phyloP scores from a whole-genome alignment of 2,329 filamentous ascomycete genomes.

The Coniochaeta prunicola region DNA sequence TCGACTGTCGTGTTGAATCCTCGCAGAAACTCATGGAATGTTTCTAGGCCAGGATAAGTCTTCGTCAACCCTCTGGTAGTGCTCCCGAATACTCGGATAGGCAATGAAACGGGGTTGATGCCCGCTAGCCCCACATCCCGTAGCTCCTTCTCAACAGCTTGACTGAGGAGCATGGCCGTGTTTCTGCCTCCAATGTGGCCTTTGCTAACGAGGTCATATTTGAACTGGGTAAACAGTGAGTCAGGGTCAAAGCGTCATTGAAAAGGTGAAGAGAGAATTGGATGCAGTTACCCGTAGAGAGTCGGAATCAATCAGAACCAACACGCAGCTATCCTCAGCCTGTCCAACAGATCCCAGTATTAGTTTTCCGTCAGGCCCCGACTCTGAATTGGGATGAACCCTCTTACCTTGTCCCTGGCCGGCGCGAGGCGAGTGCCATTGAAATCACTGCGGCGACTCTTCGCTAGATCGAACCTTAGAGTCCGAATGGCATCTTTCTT shows the following conservation, averaged over 20 bases:
- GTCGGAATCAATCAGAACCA: not conserved
- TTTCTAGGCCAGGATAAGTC: not conserved
- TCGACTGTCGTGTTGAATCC: not conserved
- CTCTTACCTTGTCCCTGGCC: not conserved
- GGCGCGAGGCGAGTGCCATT: not conserved
- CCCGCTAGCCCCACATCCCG: not conserved
- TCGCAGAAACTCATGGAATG: not conserved
- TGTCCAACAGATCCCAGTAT: not conserved
- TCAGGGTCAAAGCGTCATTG: not conserved
- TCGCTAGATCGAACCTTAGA: not conserved
- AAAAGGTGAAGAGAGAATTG: too few species aligned
- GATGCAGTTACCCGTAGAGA: not conserved
- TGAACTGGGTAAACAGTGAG: not conserved
- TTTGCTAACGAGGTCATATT: not conserved
- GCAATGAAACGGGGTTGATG: not conserved
- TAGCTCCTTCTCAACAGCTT: not conserved
- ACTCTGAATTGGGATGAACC: too few species aligned
- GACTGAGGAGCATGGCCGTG: not conserved
- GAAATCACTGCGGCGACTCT: too few species aligned
- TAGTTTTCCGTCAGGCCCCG: not conserved
- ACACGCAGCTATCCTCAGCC: not conserved
- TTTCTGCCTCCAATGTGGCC: not conserved
- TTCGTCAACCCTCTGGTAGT: not conserved
- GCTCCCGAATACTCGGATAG: not conserved
- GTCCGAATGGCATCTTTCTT: not conserved